These are phyloP conservation scores for Fraxinus pennsylvanica DNA, from an alignment of 257 asterid genomes.

Conservation along the genomic window DNA sequence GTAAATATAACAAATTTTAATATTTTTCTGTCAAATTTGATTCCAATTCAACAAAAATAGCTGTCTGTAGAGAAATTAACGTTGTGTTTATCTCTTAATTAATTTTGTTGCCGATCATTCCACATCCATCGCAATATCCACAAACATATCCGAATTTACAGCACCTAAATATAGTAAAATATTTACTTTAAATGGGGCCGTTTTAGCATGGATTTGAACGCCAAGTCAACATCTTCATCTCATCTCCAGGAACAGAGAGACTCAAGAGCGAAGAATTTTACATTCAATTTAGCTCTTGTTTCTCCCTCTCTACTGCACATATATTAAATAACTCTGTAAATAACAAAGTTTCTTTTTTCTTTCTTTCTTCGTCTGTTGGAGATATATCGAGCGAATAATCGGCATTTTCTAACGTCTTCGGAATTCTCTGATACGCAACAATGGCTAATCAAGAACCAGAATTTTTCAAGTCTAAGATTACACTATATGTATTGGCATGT, in stretches of 20 bases:
- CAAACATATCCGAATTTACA: neutral
- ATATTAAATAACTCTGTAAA: no score
- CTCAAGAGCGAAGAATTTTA: neutral
- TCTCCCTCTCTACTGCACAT: no score
- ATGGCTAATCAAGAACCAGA: constrained; percentile 6
- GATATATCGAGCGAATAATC: no score
- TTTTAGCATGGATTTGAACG: neutral
- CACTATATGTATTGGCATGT: constrained; percentile 40
- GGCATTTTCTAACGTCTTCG: no score
- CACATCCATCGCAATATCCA: neutral
- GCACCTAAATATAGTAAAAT: neutral
- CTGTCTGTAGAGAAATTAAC: neutral
- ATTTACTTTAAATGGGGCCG: neutral
- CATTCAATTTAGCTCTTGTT: no score
- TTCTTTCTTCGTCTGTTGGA: no score
- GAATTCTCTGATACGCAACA: neutral
- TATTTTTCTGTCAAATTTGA: neutral
- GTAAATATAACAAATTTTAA: no score
- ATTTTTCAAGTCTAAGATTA: constrained; percentile 29
- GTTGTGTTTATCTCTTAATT: neutral
- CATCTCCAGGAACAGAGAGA: neutral
- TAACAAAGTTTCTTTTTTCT: no score
- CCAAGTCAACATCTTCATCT: neutral
- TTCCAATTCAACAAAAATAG: neutral
- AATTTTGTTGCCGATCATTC: neutral